A percentile compares a stretch with the other conserved stretches of the same genome.
phyloP scores from a whole-genome alignment of 306 rosid species.

The Cicer yamashitae region DNA sequence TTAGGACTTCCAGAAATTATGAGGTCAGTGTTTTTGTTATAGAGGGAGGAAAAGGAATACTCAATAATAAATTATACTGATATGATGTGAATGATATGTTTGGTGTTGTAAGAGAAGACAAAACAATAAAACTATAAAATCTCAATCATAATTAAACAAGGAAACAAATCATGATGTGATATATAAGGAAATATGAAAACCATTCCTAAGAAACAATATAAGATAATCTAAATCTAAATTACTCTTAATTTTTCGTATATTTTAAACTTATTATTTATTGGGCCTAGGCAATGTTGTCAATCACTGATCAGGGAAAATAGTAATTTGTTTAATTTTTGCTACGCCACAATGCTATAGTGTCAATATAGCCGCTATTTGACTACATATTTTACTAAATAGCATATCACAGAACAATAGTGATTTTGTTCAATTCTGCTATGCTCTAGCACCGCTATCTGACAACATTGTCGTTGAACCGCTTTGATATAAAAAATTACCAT shows the following conservation, averaged over 20 bases:
- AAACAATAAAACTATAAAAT: background rate
- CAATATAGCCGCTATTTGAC: no score
- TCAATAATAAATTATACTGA: background rate
- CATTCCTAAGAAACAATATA: background rate
- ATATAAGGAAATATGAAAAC: slow-evolving; percentile 11
- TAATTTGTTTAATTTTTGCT: no score
- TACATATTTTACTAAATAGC: no score
- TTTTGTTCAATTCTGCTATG: no score
- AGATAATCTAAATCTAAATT: background rate
- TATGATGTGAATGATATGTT: slow-evolving; percentile 7
- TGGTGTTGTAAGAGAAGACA: background rate
- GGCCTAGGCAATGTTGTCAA: no score
- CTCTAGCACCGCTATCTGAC: no score
- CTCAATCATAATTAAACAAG: slow-evolving; percentile 3
- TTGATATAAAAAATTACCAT: background rate
- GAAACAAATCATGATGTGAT: background rate
- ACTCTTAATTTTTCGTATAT: background rate
- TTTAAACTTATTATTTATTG: background rate
- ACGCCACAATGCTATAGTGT: no score
- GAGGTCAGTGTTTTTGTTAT: background rate
- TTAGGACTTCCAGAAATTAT: slow-evolving; percentile 14
- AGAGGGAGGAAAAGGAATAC: background rate
- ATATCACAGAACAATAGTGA: no score
- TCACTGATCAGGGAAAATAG: no score
- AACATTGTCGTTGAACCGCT: background rate